Evolutionary conservation across 345 rosid genomes (phyloP).

Genomic region (Lumnitzera racemosa): DNA sequence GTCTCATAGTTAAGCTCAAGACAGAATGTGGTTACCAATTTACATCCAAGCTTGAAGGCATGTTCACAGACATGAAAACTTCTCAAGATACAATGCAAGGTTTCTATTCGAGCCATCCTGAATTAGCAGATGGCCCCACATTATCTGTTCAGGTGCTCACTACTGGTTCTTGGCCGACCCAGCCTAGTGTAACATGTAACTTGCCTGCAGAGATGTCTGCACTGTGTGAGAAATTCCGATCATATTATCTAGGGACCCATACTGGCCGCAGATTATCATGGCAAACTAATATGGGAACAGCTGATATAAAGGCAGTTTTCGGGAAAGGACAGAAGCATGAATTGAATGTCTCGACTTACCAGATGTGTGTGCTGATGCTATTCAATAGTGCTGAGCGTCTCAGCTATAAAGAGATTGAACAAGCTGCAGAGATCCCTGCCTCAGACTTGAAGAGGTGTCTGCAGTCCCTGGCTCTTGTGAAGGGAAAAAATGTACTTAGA

Average conservation of each 20-base stretch:
- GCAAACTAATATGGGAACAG: constrained; percentile 99
- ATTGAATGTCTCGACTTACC: constrained; percentile 94
- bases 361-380: constrained; percentile 93
- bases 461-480: constrained; percentile 91
- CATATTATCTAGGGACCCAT: constrained; percentile 92
- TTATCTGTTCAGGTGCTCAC: constrained; percentile 91
- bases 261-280: constrained; percentile 91
- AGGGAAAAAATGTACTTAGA: constrained; percentile 84
- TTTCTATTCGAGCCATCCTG: constrained; percentile 62
- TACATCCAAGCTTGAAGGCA: constrained; percentile 95
- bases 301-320: constrained; percentile 79
- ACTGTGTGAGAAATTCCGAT: constrained; percentile 88
- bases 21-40: constrained; percentile 98
- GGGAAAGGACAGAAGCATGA: constrained; percentile 99
- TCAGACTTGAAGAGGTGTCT: constrained; percentile 86
- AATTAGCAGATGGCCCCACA: constrained; percentile 80
- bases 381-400: constrained; percentile 80
- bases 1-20: constrained; percentile 91
- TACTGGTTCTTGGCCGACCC: constrained; percentile 97
- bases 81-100: constrained; percentile 93
- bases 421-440: constrained; percentile 81
- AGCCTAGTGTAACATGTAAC: constrained; percentile 73
- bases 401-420: constrained; percentile 88
- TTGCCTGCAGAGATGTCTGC: constrained; percentile 85
- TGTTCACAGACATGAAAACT: constrained; percentile 99